Conservation (phyloP, 2,329 filamentous ascomycete species). For the Clarireedia monteithiana region DNA sequence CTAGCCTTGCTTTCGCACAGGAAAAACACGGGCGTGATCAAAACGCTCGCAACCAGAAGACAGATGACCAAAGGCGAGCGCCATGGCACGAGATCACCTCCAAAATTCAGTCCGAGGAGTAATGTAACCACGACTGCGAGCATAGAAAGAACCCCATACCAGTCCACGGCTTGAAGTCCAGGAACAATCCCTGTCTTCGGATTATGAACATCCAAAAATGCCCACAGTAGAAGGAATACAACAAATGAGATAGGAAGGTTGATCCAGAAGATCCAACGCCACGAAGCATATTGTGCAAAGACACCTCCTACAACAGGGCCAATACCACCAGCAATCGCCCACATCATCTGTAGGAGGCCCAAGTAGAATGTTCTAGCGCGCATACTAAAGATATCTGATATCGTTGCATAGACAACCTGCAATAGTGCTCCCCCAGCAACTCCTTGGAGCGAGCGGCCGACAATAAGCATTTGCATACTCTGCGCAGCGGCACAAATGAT, state of each 20-base stretch:
- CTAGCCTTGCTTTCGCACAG: slow-evolving; percentile 63
- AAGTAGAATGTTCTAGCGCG: slow-evolving; percentile 50
- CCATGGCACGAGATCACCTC: slow-evolving; percentile 65
- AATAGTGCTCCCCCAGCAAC: slow-evolving; percentile 43
- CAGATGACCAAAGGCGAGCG: slow-evolving; percentile 66
- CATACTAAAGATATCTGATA: slow-evolving; percentile 54
- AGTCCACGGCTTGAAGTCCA: slow-evolving; percentile 52
- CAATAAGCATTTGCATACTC: slow-evolving; percentile 54
- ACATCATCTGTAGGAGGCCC: slow-evolving; percentile 51
- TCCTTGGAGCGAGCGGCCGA: slow-evolving; percentile 55
- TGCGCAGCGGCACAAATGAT: slow-evolving; percentile 49
- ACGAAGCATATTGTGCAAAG: background rate
- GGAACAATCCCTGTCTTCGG: slow-evolving; percentile 48
- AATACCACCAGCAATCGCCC: slow-evolving; percentile 52
- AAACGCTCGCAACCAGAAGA: slow-evolving; percentile 64
- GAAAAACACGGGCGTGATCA: slow-evolving; percentile 52
- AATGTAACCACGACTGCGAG: slow-evolving; percentile 75
- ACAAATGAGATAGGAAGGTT: slow-evolving; percentile 33
- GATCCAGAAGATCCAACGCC: slow-evolving; percentile 39
- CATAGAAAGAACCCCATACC: slow-evolving; percentile 52
- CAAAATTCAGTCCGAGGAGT: slow-evolving; percentile 75
- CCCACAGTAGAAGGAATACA: slow-evolving; percentile 45
- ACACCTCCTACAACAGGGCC: slow-evolving; percentile 40
- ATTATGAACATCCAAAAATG: slow-evolving; percentile 58
- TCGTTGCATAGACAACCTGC: background rate